Base-by-base conservation (phyloP, 129 eudicot genomes). In the Calendula officinalis region DNA sequence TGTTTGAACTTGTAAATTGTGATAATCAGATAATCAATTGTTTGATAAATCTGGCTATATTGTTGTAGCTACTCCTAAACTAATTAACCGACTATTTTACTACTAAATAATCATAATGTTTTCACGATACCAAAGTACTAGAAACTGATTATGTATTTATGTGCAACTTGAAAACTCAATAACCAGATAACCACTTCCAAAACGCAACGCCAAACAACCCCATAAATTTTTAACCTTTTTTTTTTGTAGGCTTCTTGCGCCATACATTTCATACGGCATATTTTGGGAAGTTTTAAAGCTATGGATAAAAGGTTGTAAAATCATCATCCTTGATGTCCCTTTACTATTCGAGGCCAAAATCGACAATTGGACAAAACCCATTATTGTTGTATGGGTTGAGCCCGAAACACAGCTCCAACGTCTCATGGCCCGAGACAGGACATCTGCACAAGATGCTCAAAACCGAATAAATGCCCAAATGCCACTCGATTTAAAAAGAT, bases 351-450 rank as follows among this genome's bases (percentile, higher is more conserved):
- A 94, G 86, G 86, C 91, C 60, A 85, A 94, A 61, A 79, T 88
- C 78, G 91, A 88, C 69, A 78, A 59, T 59, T 88, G 99, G 97
- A 86, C 99, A 30, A 86, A 84, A 42, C 99, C 97, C 12, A 72
- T 77, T 35, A 74, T 94, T 62, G 95, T 94, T 75, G 95, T 94
- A 39, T 94, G 94, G 92, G 85, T 89, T 58, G 94, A 94, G 73
- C 86, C 86, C 15, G 81, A 85, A 68, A 89, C 90, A 41, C 99
- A 94, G 27, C 95, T 94, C 43, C 76, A 78, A 49, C 84, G 95
- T 11, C 85, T 94, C 3, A 83, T 80, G 81, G 69, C 75, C 39
- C 81, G 99, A 80, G 99, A 94, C 44, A 70, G 84, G 38, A 75
- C 86, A 35, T 72, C 95, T 17, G 78, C 71, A 10, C 95, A 86